Evolutionary conservation across 129 eudicot species (phyloP).

Genomic region (Chrysanthemum lavandulifolium): DNA sequence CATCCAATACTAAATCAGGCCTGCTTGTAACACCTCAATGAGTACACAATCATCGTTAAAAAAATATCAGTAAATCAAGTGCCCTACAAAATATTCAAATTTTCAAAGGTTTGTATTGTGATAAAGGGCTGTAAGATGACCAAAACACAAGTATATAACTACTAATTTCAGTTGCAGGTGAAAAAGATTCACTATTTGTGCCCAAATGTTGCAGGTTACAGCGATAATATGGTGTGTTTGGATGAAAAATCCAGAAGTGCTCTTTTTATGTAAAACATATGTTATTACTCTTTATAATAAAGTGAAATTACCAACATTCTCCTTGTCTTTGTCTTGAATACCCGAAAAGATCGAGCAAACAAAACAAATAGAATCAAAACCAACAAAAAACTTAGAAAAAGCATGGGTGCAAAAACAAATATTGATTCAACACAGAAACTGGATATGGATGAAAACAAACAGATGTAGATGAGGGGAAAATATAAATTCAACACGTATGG

Average conservation of each 20-base stretch:
- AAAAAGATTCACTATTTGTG: neutral
- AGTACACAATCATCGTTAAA: neutral
- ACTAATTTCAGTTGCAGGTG: neutral
- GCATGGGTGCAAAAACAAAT: neutral
- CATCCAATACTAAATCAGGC: slow-evolving; percentile 11
- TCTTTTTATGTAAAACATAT: neutral
- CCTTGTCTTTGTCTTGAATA: slow-evolving; percentile 6
- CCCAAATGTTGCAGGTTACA: neutral
- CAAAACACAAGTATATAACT: slow-evolving; percentile 1
- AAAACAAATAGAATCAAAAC: neutral
- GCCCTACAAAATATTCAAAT: slow-evolving; percentile 7
- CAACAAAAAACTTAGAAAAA: neutral
- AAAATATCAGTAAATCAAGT: slow-evolving; percentile 14
- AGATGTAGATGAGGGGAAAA: too few relatives aligned
- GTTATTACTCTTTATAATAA: neutral
- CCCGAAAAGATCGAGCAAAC: slow-evolving; percentile 5
- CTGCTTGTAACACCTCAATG: neutral
- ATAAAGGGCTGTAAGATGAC: slow-evolving; percentile 8
- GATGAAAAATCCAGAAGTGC: neutral
- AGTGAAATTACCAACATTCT: slow-evolving; percentile 8
- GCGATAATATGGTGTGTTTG: neutral
- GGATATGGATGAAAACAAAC: too few relatives aligned
- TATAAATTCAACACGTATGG: too few relatives aligned
- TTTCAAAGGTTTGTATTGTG: neutral
- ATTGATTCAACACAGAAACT: neutral